These are phyloP conservation scores for Piper longum DNA, from an alignment of 164 flowering plant genomes.

Conservation along the genomic window DNA sequence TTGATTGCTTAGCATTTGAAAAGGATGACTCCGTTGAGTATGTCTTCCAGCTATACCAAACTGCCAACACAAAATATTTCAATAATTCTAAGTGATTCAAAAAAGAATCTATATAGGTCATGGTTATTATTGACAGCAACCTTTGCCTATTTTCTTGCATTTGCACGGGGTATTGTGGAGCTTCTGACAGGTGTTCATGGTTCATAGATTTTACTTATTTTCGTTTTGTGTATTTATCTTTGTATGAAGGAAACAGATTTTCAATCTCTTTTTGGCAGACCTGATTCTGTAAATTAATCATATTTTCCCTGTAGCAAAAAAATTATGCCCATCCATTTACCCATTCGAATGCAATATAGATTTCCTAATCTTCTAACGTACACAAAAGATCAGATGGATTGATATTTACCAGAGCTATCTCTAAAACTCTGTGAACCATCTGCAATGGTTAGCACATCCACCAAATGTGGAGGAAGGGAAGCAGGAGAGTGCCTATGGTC, in stretches of 20 bases:
- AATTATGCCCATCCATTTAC: no score
- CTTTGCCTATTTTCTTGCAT: no score
- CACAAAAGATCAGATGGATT: neutral
- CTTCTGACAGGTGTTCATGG: no score
- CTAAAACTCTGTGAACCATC: constrained; percentile 44
- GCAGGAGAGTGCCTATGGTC: constrained; percentile 76
- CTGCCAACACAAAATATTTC: constrained; percentile 15
- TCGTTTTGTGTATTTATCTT: no score
- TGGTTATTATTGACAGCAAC: neutral
- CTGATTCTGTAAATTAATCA: no score
- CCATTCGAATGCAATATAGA: no score
- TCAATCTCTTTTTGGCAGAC: no score
- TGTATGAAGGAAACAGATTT: no score
- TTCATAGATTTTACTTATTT: no score
- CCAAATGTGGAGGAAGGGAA: constrained; percentile 74
- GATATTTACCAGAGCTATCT: constrained; percentile 57
- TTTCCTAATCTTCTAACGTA: neutral
- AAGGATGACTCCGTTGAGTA: constrained; percentile 51
- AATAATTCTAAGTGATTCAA: neutral
- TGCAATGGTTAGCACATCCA: constrained; percentile 46
- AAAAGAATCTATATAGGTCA: neutral
- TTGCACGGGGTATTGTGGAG: neutral
- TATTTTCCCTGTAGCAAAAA: no score
- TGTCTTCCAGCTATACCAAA: constrained; percentile 55
- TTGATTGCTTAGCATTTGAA: constrained; percentile 68